A percentile compares a stretch with the other conserved stretches of the same genome.
Evolutionary conservation across 306 rosid genomes (phyloP).

Genomic region (Crotalaria pallida): DNA sequence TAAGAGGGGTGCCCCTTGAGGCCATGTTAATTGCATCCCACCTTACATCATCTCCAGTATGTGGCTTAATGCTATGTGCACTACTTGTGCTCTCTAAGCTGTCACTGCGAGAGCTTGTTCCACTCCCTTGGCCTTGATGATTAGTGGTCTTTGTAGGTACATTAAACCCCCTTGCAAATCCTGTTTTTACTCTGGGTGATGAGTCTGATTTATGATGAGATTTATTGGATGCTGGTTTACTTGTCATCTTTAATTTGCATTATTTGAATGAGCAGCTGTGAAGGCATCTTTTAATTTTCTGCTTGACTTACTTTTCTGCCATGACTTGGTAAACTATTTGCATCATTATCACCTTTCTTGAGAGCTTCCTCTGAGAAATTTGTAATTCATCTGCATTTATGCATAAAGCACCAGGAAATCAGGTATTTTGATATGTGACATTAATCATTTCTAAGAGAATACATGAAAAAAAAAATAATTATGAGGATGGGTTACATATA

Average conservation of each 20-base stretch:
- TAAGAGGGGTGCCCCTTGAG: conserved; percentile 43
- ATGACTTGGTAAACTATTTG: conserved; percentile 16
- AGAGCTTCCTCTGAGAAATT: conserved; percentile 23
- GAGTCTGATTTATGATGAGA: conserved; percentile 27
- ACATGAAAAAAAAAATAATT: conserved; percentile 2
- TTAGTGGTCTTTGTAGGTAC: conserved; percentile 25
- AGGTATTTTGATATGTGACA: conserved; percentile 38
- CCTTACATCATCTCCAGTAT: conserved; percentile 80
- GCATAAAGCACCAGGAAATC: conserved; percentile 13
- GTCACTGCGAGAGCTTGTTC: conserved; percentile 46
- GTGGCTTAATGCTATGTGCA: conserved; percentile 52
- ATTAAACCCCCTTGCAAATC: conserved; percentile 17
- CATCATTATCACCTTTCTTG: conserved; percentile 10
- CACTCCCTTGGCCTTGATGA: conserved; percentile 34
- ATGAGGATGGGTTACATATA: background rate
- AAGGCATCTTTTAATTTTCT: conserved; percentile 14
- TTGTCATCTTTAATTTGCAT: conserved; percentile 16
- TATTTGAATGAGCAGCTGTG: conserved; percentile 19
- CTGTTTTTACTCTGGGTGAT: conserved; percentile 11
- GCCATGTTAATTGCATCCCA: conserved; percentile 75
- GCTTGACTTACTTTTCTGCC: conserved; percentile 6
- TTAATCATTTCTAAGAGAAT: conserved; percentile 37
- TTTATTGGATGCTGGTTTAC: background rate
- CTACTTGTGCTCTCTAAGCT: conserved; percentile 65
- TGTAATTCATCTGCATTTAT: conserved; percentile 36